Base-by-base conservation (phyloP, 2,329 filamentous ascomycete genomes). In the Aureobasidium sp. region DNA sequence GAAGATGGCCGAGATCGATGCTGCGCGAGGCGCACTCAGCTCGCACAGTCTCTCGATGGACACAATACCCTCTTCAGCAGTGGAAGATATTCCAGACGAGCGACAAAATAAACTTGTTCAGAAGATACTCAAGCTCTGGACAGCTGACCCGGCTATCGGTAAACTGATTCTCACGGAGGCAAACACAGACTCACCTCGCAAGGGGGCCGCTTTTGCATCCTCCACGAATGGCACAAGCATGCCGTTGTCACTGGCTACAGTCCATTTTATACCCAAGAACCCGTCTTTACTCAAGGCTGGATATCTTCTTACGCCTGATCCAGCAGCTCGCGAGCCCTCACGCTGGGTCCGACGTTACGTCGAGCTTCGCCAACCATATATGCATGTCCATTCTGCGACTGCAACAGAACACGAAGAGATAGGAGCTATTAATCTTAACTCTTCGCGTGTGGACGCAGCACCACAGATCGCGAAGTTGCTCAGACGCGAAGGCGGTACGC, bases 271-370 rank as follows among this genome's bases (percentile, higher is more conserved):
- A 9, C 83, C 87, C 59, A 96, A 96, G 75, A 95, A 94, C 32
- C 75, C 76, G 3, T 71, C 73, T 13, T 66, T 94, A 0, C 81
- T 96, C 67, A 96, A 96, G 76, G 87, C 90, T 16, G 92, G 92
- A 16, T 95, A 94, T 73, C 83, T 99, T 16, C 81, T 97, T 45
- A 89, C 90, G 3, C 88, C 86, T 59, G 87, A 90, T 59, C 87
- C 86, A 61, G 87, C 90, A 59, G 86, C 85, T 62, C 86, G 89
- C 44, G 90, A 87, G 37, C 34, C 44, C 4, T 89, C 86, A 27
- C 85, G 88, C 64, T 99, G 94, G 94, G 83, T 94, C 32, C 90
- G 92, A 68, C 87, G 93, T 44, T 97, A 96, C 70, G 90, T 97
- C 54, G 94, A 99, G 75, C 83, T 99, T 32, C 85, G 94, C 36